These are phyloP conservation scores for Heliosperma pusillum DNA, from an alignment of 148 eudicot genomes.

Conservation along the genomic window DNA sequence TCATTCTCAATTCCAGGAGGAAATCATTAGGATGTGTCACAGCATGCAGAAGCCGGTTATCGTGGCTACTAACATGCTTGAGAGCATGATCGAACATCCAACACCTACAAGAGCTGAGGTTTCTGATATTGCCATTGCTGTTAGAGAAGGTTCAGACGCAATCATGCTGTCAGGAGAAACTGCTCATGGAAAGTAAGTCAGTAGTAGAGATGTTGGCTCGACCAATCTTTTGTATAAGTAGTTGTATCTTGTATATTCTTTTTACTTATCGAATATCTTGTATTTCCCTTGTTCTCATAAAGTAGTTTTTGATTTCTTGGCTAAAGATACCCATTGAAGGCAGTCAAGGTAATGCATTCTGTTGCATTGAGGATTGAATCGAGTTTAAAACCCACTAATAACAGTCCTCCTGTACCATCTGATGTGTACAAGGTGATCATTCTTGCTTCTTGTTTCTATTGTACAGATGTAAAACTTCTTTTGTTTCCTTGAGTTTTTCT, in stretches of 20 bases:
- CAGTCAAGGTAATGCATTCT: constrained; percentile 92
- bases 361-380: constrained; percentile 94
- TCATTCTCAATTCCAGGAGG: constrained; percentile 50
- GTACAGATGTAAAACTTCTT: no score
- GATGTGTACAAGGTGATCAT: constrained; percentile 45
- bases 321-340: constrained; percentile 84
- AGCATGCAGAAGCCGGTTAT: constrained; percentile 93
- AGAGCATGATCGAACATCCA: constrained; percentile 95
- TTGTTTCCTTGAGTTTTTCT: not conserved
- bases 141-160: constrained; percentile 95
- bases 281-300: not conserved
- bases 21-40: constrained; percentile 74
- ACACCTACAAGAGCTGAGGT: constrained; percentile 99
- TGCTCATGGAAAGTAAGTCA: constrained; percentile 96
- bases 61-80: constrained; percentile 98
- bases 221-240: not conserved
- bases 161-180: constrained; percentile 99
- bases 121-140: constrained; percentile 98
- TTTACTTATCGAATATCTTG: not conserved
- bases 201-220: not conserved
- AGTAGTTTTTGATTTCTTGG: constrained; percentile 5
- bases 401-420: constrained; percentile 40
- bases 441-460: not conserved
- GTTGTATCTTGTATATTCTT: not conserved
- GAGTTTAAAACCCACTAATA: constrained; percentile 43